Evolutionary conservation across 306 rosid species (phyloP).

Genomic region (Aeschynomene evenia): DNA sequence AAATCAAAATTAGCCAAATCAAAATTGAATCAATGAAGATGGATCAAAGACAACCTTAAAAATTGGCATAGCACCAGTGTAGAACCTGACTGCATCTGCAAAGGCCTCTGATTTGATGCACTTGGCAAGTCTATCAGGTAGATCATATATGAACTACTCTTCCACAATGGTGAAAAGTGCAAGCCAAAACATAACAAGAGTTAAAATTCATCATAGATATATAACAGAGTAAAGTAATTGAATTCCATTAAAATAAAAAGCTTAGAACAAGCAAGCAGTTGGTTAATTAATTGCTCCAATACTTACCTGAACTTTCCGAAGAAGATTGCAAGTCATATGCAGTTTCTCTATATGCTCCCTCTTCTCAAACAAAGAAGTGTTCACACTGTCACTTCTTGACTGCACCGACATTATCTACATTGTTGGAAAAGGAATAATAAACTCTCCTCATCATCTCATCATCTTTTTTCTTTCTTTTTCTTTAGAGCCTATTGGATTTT

Average conservation of each 20-base stretch:
- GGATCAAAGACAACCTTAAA: slow-evolving; percentile 62
- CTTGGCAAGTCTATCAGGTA: slow-evolving; percentile 85
- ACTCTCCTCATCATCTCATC: no score
- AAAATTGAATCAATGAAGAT: no score
- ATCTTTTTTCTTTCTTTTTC: background rate
- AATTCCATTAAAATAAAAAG: background rate
- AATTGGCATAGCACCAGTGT: slow-evolving; percentile 87
- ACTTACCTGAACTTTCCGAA: slow-evolving; percentile 97
- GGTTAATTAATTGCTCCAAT: slow-evolving; percentile 7
- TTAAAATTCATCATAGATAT: slow-evolving; percentile 7
- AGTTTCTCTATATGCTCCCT: slow-evolving; percentile 84
- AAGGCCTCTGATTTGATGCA: slow-evolving; percentile 88
- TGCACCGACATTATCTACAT: slow-evolving; percentile 88
- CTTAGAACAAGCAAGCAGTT: slow-evolving; percentile 1
- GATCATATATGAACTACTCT: slow-evolving; percentile 89
- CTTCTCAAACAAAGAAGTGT: slow-evolving; percentile 72
- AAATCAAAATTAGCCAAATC: slow-evolving; percentile 4
- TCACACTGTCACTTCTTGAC: slow-evolving; percentile 83
- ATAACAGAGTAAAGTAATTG: background rate
- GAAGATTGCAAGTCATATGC: slow-evolving; percentile 79
- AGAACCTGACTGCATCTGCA: slow-evolving; percentile 88
- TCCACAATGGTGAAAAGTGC: slow-evolving; percentile 33
- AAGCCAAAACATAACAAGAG: slow-evolving; percentile 4
- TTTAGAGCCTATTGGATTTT: background rate
- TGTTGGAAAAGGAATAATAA: slow-evolving; percentile 1